Evolutionary conservation across 306 rosid genomes (phyloP).

Genomic region (Alnus rubra): DNA sequence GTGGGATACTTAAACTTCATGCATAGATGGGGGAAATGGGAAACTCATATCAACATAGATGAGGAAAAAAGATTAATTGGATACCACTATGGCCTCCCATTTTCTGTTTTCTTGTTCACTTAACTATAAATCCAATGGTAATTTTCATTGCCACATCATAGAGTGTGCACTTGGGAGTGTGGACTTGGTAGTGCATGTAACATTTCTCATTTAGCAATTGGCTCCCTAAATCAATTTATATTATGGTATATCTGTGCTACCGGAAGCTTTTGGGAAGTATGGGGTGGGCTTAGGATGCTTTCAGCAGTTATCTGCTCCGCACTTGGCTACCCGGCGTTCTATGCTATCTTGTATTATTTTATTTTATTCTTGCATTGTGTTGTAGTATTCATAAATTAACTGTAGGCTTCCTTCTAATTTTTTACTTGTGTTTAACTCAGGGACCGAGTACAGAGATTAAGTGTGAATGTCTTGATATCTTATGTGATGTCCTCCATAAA

Average conservation of each 20-base stretch:
- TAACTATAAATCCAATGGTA: background rate
- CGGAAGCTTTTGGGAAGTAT: too few species aligned
- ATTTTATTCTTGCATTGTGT: constrained; percentile 3
- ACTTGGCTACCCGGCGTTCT: background rate
- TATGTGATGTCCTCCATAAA: constrained; percentile 87
- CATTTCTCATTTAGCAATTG: background rate
- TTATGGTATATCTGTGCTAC: too few species aligned
- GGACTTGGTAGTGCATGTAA: too few species aligned
- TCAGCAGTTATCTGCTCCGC: too few species aligned
- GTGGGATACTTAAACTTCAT: background rate
- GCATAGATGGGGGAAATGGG: background rate
- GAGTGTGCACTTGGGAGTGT: too few species aligned
- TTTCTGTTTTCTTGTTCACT: background rate
- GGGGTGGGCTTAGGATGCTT: too few species aligned
- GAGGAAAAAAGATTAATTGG: background rate
- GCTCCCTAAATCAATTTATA: background rate
- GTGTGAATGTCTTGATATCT: constrained; percentile 88
- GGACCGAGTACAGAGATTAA: constrained; percentile 80
- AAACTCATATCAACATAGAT: too few species aligned
- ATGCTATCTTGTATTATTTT: background rate
- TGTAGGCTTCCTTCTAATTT: constrained; percentile 16
- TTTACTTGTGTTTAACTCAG: constrained; percentile 40
- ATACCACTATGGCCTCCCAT: background rate
- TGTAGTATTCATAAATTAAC: background rate
- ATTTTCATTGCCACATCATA: too few species aligned